Percentiles rank a stretch among this genome's conserved stretches.
phyloP scores from a whole-genome alignment of 129 eudicot genomes.

The Dittrichia graveolens region DNA sequence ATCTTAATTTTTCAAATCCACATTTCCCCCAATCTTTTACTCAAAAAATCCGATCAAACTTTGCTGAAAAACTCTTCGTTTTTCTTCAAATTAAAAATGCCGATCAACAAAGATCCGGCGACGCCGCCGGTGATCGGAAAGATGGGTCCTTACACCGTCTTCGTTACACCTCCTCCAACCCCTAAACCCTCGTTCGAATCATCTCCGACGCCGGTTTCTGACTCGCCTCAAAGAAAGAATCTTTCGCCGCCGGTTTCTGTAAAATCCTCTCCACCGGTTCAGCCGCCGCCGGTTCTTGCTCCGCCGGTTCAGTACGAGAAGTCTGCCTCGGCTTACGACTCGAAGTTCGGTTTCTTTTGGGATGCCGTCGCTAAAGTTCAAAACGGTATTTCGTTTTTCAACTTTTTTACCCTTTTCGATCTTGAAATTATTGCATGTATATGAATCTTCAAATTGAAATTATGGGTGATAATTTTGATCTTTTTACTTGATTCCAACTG shows the following conservation, averaged over 20 bases:
- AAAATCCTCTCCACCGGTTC: too few species aligned
- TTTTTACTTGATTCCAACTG: background rate
- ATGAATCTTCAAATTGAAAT: background rate
- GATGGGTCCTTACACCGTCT: conserved; percentile 97
- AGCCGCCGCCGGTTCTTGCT: conserved; percentile 50
- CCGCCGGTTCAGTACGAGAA: conserved; percentile 52
- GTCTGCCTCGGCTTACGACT: conserved; percentile 39
- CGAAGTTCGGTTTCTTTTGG: conserved; percentile 72
- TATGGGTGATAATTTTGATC: background rate
- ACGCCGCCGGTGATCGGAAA: conserved; percentile 85
- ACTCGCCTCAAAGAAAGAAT: too few species aligned
- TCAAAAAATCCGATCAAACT: conserved; percentile 10
- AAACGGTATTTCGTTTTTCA: conserved; percentile 59
- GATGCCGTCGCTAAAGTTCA: conserved; percentile 79
- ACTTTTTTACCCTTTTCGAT: background rate
- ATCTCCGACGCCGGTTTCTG: conserved; percentile 26
- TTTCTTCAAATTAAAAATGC: conserved; percentile 45
- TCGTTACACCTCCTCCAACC: conserved; percentile 73
- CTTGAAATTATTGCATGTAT: conserved; percentile 1
- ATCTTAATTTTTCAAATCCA: background rate
- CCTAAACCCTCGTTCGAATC: conserved; percentile 39
- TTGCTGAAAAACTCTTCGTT: background rate
- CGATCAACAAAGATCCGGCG: conserved; percentile 49
- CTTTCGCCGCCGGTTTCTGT: conserved; percentile 31
- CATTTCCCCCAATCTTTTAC: background rate